Conservation (phyloP, 805 yeast species). For the Yarrowia sp. region DNA sequence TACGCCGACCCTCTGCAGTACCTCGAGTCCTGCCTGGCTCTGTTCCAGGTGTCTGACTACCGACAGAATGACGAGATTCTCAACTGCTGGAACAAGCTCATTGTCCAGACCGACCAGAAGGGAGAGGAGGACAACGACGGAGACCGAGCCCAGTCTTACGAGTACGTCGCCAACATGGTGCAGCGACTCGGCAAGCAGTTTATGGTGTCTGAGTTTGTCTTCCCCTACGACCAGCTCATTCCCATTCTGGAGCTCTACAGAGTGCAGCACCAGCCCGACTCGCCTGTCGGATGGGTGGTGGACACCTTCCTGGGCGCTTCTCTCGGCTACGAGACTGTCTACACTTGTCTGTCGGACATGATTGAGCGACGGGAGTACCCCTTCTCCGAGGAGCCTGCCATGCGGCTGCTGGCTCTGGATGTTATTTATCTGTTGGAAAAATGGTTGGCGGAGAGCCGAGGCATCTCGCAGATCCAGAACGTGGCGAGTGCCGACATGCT, state of each 20-base stretch:
- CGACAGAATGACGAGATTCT: constrained; percentile 83
- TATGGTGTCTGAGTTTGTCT: constrained; percentile 73
- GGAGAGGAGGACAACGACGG: constrained; percentile 45
- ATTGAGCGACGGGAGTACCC: constrained; percentile 48
- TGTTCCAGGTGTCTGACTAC: constrained; percentile 84
- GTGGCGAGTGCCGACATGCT: constrained; percentile 16
- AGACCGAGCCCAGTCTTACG: constrained; percentile 48
- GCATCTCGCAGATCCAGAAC: constrained; percentile 26
- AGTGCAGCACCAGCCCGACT: constrained; percentile 53
- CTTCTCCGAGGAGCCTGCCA: constrained; percentile 45
- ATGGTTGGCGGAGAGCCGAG: constrained; percentile 43
- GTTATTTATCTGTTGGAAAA: constrained; percentile 43
- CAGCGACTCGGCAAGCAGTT: constrained; percentile 66
- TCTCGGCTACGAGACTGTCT: constrained; percentile 46
- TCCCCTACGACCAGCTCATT: constrained; percentile 76
- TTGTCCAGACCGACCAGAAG: constrained; percentile 57
- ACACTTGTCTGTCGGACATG: constrained; percentile 46
- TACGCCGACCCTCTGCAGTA: constrained; percentile 89
- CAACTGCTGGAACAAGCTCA: constrained; percentile 77
- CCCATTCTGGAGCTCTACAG: constrained; percentile 68
- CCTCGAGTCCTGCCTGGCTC: constrained; percentile 76
- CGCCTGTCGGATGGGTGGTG: constrained; percentile 53
- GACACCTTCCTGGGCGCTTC: constrained; percentile 52
- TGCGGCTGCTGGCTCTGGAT: constrained; percentile 45
- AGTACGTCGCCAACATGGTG: constrained; percentile 52